A percentile compares a stretch with the other conserved stretches of the same genome.
Conservation (phyloP, 768 basidiomycete genomes). For the Hemileccinum rubropunctum region DNA sequence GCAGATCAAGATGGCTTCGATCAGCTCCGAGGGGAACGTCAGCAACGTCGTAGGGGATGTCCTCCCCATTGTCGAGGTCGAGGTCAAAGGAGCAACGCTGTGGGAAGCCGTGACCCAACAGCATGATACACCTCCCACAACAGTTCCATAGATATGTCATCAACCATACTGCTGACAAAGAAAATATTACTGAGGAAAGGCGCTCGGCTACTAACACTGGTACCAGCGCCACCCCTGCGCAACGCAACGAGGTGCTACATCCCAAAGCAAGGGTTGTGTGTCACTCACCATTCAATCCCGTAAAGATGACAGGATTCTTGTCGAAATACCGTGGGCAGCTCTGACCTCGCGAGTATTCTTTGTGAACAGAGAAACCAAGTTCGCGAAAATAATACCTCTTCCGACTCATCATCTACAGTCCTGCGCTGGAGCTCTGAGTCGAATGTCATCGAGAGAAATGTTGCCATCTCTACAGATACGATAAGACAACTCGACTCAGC, state of each 20-base stretch:
- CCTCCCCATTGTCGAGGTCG: not conserved
- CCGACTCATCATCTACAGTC: conserved; percentile 14
- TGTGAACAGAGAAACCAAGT: conserved; percentile 9
- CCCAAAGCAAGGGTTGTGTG: too few species aligned
- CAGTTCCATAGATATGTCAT: too few species aligned
- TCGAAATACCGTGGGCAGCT: conserved; percentile 17
- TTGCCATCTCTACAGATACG: conserved; percentile 16
- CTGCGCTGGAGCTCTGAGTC: not conserved
- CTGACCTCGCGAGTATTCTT: conserved; percentile 24
- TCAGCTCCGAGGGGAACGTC: conserved; percentile 39
- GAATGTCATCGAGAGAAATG: conserved; percentile 12
- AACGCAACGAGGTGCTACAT: too few species aligned
- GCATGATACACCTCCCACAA: too few species aligned
- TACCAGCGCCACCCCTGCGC: too few species aligned
- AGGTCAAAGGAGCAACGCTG: not conserved
- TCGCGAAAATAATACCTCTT: conserved; percentile 13
- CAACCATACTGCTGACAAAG: too few species aligned
- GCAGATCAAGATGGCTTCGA: conserved; percentile 36
- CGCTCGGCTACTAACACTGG: too few species aligned
- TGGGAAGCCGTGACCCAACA: conserved; percentile 4
- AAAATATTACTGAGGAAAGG: too few species aligned
- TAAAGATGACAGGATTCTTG: too few species aligned
- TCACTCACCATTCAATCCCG: too few species aligned
- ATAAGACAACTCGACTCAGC: not conserved
- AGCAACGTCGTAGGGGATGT: conserved; percentile 3